Conservation (phyloP, 163 green algal genomes). For the Scenedesmus sp. region DNA sequence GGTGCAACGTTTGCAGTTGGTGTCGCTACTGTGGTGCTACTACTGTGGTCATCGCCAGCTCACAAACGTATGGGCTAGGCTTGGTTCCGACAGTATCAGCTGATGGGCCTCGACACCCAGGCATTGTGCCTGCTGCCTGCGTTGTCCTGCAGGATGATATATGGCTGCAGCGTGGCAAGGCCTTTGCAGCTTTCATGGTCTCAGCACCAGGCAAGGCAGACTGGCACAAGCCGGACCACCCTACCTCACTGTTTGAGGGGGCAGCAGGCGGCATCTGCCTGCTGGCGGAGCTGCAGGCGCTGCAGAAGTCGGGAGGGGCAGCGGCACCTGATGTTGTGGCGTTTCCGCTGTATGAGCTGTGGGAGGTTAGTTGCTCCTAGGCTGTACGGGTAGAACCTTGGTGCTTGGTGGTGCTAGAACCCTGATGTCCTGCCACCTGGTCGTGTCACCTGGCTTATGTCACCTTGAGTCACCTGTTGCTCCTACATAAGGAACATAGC, state of each 20-base stretch:
- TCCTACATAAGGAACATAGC: neutral
- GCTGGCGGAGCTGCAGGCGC: constrained; percentile 57
- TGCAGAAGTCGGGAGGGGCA: neutral
- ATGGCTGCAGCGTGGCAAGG: constrained; percentile 53
- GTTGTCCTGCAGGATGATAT: constrained; percentile 5
- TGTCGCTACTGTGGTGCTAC: no score
- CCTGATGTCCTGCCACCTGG: neutral
- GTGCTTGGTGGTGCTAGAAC: neutral
- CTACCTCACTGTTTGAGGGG: constrained; percentile 63
- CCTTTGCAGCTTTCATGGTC: constrained; percentile 55
- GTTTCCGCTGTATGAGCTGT: constrained; percentile 44
- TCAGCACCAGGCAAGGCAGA: constrained; percentile 46
- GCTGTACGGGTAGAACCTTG: neutral
- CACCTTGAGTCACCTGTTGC: neutral
- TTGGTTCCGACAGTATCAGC: no score
- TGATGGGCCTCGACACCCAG: no score
- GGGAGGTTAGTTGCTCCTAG: neutral
- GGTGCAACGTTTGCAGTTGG: no score
- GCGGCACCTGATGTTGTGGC: neutral
- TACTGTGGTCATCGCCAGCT: no score
- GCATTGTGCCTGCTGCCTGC: neutral
- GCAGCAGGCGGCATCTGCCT: constrained; percentile 58
- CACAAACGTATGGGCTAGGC: no score
- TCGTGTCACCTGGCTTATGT: neutral
- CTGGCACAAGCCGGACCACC: constrained; percentile 59